phyloP scores from a whole-genome alignment of 441 rosid species.

The Manihot esculenta region DNA sequence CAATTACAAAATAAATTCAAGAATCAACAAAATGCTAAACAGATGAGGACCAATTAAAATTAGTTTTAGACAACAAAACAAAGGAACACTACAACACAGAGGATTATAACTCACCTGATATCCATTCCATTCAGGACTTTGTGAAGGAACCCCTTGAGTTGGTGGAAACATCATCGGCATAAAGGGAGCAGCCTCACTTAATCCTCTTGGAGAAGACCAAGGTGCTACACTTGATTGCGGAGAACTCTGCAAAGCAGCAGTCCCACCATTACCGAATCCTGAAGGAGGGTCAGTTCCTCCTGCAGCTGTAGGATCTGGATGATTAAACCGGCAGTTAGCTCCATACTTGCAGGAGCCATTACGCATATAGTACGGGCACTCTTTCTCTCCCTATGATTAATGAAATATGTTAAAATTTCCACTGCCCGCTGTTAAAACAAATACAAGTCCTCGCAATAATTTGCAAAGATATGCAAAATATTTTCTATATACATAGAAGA shows the following conservation, averaged over 20 bases:
- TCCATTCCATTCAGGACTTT: slow-evolving; percentile 71
- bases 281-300: slow-evolving; percentile 52
- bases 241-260: slow-evolving; percentile 45
- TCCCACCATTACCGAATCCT: slow-evolving; percentile 52
- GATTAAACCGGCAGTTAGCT: slow-evolving; percentile 76
- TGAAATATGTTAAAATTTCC: slow-evolving; percentile 14
- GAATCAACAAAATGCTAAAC: background rate
- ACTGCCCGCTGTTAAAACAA: background rate
- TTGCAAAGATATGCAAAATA: background rate
- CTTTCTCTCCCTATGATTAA: slow-evolving; percentile 65
- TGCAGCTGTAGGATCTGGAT: slow-evolving; percentile 77
- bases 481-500: background rate
- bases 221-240: slow-evolving; percentile 50
- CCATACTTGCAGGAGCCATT: slow-evolving; percentile 93
- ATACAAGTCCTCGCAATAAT: background rate
- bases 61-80: slow-evolving; percentile 5
- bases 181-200: slow-evolving; percentile 51
- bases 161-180: slow-evolving; percentile 62
- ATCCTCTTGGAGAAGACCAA: slow-evolving; percentile 68
- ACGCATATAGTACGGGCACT: slow-evolving; percentile 93
- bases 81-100: background rate
- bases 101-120: slow-evolving; percentile 57
- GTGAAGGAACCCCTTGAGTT: slow-evolving; percentile 54
- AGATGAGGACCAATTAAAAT: background rate
- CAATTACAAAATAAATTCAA: background rate